A percentile compares a stretch with the other conserved stretches of the same genome.
phyloP scores from a whole-genome alignment of 495 filamentous ascomycete genomes.

The Neurospora discreta region DNA sequence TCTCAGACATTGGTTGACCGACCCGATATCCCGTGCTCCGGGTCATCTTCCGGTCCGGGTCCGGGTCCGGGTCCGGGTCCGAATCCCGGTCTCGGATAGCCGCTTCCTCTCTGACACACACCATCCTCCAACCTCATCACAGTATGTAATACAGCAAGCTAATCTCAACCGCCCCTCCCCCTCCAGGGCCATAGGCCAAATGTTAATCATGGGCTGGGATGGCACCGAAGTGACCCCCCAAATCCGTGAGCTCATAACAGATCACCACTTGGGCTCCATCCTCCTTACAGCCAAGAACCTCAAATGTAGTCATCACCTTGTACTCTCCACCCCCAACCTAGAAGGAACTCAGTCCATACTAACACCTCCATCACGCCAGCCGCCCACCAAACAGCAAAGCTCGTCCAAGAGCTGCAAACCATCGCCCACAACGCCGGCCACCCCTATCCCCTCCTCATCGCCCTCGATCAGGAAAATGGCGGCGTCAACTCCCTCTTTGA shows the following conservation, averaged over 20 bases:
- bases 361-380: slow-evolving; percentile 37
- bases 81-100: not conserved
- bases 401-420: slow-evolving; percentile 78
- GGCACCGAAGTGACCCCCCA: slow-evolving; percentile 77
- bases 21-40: not conserved
- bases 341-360: not conserved
- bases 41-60: not conserved
- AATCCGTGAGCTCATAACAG: slow-evolving; percentile 72
- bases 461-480: slow-evolving; percentile 87
- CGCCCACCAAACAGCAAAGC: slow-evolving; percentile 68
- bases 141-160: not conserved
- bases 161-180: not conserved
- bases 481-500: slow-evolving; percentile 90
- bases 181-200: slow-evolving; percentile 63
- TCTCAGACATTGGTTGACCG: not conserved
- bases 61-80: not conserved
- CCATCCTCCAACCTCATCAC: not conserved
- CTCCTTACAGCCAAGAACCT: slow-evolving; percentile 83
- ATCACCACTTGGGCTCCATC: slow-evolving; percentile 68
- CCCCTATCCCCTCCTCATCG: slow-evolving; percentile 72
- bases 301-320: slow-evolving; percentile 49
- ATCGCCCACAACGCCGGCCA: slow-evolving; percentile 79
- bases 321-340: not conserved
- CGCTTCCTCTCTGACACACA: not conserved
- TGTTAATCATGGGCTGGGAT: slow-evolving; percentile 95